Percentiles rank a stretch among this genome's conserved stretches.
Conservation (phyloP, 1,139 yeast genomes). For the Blastobotrys illinoisensis region DNA sequence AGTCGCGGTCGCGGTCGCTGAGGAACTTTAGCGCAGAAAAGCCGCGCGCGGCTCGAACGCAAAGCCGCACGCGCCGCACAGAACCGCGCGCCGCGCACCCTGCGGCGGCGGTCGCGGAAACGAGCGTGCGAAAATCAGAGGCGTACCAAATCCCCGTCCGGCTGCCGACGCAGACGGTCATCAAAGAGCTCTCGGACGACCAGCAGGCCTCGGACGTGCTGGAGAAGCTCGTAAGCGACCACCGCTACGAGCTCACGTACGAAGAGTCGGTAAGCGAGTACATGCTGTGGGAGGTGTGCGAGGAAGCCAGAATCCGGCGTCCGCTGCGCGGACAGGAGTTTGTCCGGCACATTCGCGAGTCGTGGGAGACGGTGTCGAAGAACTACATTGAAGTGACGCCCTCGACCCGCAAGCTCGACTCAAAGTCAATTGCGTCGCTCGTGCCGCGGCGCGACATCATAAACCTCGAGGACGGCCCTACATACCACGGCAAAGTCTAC, state of each 20-base stretch:
- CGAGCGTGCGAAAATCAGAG: conserved; percentile 1
- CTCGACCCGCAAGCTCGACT: conserved; percentile 21
- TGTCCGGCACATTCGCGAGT: conserved; percentile 19
- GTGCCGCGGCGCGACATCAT: conserved; percentile 32
- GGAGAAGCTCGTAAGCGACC: conserved; percentile 21
- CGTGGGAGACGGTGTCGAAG: conserved; percentile 19
- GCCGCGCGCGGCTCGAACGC: background rate
- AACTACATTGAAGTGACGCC: conserved; percentile 23
- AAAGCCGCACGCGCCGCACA: too few relatives aligned
- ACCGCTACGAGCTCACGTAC: conserved; percentile 25
- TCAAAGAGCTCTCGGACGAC: conserved; percentile 14
- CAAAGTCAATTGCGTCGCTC: conserved; percentile 28
- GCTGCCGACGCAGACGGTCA: conserved; percentile 24
- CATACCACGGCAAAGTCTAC: conserved; percentile 12
- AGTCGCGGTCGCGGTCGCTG: conserved; percentile 1
- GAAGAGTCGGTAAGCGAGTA: conserved; percentile 19
- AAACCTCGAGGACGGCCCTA: conserved; percentile 16
- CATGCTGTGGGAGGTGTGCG: conserved; percentile 28
- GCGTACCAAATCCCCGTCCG: background rate
- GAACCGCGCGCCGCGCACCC: too few relatives aligned
- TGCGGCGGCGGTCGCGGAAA: too few relatives aligned
- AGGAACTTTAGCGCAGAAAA: background rate
- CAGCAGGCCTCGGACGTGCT: conserved; percentile 17
- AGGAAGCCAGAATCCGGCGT: conserved; percentile 18
- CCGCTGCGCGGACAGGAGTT: conserved; percentile 27